Conservation (phyloP, 2,329 filamentous ascomycete genomes). For the Fusarium heterosporum region DNA sequence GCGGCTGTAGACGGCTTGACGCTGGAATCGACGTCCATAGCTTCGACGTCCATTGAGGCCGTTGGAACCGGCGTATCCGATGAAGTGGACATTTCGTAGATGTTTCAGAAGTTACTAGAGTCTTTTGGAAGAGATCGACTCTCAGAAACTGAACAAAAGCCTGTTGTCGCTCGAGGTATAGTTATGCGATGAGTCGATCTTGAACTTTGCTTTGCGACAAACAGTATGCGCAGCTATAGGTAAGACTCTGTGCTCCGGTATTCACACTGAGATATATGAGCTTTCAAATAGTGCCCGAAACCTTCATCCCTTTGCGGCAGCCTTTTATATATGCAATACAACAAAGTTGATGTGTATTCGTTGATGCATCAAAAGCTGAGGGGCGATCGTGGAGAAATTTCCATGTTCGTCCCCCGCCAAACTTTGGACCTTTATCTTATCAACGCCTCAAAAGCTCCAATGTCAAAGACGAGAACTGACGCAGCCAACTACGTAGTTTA, state of each 20-base stretch:
- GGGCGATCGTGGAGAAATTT: constrained; percentile 39
- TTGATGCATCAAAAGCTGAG: constrained; percentile 10
- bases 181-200: constrained; percentile 4
- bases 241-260: neutral
- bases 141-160: neutral
- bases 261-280: too few species aligned
- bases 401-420: constrained; percentile 41
- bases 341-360: neutral
- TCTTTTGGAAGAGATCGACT: neutral
- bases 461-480: neutral
- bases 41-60: constrained; percentile 41
- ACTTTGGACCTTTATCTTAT: constrained; percentile 42
- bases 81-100: constrained; percentile 21
- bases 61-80: constrained; percentile 23
- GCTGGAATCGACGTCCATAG: constrained; percentile 36
- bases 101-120: neutral
- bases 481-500: neutral
- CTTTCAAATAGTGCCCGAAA: neutral
- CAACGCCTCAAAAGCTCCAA: constrained; percentile 3
- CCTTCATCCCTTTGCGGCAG: neutral
- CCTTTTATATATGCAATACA: neutral
- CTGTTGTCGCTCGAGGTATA: neutral
- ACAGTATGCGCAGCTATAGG: constrained; percentile 1
- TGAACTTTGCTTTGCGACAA: constrained; percentile 28
- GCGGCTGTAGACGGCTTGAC: constrained; percentile 21